Evolutionary conservation across 176 grass and related monocot genomes (phyloP).

Genomic region (Rhynchospora tenuis): DNA sequence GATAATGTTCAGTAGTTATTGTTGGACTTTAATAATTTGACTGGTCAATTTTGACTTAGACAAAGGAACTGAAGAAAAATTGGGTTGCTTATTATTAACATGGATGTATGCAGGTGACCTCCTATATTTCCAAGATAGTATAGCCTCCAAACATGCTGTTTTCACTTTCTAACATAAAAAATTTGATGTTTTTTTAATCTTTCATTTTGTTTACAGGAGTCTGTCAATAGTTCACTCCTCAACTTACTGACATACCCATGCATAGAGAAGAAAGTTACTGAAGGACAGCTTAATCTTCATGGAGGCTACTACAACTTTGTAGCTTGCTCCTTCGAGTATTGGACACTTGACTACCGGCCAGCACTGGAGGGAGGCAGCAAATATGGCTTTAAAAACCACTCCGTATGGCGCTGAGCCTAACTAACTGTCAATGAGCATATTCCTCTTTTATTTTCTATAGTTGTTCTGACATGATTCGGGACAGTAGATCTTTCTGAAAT

Average conservation of each 20-base stretch:
- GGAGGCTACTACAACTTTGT: slow-evolving; percentile 88
- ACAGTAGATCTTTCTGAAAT: background rate
- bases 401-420: slow-evolving; percentile 56
- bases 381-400: slow-evolving; percentile 79
- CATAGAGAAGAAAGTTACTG: slow-evolving; percentile 83
- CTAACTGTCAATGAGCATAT: background rate
- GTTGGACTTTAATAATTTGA: background rate
- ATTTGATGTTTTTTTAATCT: slow-evolving; percentile 14
- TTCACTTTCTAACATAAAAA: background rate
- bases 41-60: background rate
- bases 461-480: background rate
- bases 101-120: background rate
- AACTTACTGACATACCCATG: slow-evolving; percentile 96
- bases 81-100: background rate
- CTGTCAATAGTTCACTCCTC: slow-evolving; percentile 79
- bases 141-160: background rate
- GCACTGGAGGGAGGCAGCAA: slow-evolving; percentile 83
- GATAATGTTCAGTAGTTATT: background rate
- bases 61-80: background rate
- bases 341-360: slow-evolving; percentile 75
- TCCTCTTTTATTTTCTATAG: background rate
- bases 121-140: background rate
- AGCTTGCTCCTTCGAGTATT: slow-evolving; percentile 87
- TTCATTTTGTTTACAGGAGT: slow-evolving; percentile 55
- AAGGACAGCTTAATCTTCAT: slow-evolving; percentile 66